A percentile compares a stretch with the other conserved stretches of the same genome.
Conservation (phyloP, 768 basidiomycete genomes). For the Boletus barrowsii region DNA sequence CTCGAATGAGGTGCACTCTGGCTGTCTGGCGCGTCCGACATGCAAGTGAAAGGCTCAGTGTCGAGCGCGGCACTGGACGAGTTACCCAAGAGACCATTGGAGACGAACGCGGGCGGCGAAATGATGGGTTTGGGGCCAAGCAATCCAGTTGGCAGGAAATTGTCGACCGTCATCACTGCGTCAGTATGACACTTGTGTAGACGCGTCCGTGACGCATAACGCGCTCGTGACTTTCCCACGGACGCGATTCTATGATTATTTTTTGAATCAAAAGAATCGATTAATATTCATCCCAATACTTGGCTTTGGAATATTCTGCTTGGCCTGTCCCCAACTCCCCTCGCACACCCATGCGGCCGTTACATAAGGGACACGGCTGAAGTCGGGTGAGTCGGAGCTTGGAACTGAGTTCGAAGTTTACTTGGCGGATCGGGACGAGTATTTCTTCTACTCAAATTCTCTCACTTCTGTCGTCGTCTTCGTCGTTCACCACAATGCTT, state of each 20-base stretch:
- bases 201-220: conserved; percentile 5
- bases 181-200: background rate
- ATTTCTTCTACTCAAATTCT: conserved; percentile 31
- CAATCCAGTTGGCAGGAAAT: conserved; percentile 25
- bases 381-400: conserved; percentile 30
- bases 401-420: conserved; percentile 24
- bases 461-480: conserved; percentile 23
- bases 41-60: background rate
- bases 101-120: conserved; percentile 18
- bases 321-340: no score
- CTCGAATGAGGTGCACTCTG: conserved; percentile 3
- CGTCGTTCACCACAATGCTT: conserved; percentile 61
- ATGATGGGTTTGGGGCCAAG: conserved; percentile 4
- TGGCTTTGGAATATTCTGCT: no score
- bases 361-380: conserved; percentile 29
- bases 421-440: conserved; percentile 20
- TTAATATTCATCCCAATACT: no score
- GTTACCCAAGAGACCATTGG: conserved; percentile 33
- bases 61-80: background rate
- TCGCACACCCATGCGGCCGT: background rate
- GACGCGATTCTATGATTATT: background rate
- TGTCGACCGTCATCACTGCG: conserved; percentile 5
- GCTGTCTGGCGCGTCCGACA: background rate
- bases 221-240: conserved; percentile 19
- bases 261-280: no score